These are phyloP conservation scores for Myochromella boudieri DNA, from an alignment of 768 basidiomycete genomes.

Conservation along the genomic window DNA sequence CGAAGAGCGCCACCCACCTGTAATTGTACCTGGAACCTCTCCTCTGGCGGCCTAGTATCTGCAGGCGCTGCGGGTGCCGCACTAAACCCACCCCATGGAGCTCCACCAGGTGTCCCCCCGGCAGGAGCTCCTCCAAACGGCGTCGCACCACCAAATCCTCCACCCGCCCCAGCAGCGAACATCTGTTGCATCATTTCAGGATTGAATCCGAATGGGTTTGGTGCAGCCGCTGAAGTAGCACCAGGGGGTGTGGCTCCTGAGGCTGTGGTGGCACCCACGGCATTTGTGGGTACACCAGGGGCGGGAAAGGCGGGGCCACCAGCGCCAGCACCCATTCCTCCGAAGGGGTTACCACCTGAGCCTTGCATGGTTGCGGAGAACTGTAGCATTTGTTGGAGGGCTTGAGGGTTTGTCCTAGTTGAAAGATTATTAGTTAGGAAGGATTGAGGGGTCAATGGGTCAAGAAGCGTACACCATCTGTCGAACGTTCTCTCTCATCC, in stretches of 20 bases:
- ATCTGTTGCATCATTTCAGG: constrained; percentile 47
- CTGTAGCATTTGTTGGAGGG: constrained; percentile 71
- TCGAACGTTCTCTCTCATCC: constrained; percentile 69
- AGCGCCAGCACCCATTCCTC: no score
- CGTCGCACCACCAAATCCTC: no score
- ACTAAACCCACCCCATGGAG: no score
- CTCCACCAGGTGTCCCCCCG: no score
- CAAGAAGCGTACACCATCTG: constrained; percentile 57
- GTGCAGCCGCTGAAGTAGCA: constrained; percentile 18
- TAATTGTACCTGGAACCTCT: constrained; percentile 86
- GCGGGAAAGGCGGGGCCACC: background rate
- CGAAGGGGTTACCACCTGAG: constrained; percentile 32
- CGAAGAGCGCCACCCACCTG: constrained; percentile 48
- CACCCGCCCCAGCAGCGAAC: constrained; percentile 27
- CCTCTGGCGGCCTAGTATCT: constrained; percentile 81
- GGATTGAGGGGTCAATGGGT: no score
- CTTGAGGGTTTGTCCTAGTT: constrained; percentile 73
- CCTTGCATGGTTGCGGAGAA: constrained; percentile 64
- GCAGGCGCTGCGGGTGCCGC: constrained; percentile 43
- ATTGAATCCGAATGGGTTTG: constrained; percentile 37
- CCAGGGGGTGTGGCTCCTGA: no score
- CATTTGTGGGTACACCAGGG: background rate
- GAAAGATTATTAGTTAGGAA: no score
- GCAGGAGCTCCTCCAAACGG: no score
- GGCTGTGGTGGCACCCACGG: no score